Percentiles rank a stretch among this genome's conserved stretches.
Conservation (phyloP, 2,329 filamentous ascomycete species). For the Talaromyces sp. region DNA sequence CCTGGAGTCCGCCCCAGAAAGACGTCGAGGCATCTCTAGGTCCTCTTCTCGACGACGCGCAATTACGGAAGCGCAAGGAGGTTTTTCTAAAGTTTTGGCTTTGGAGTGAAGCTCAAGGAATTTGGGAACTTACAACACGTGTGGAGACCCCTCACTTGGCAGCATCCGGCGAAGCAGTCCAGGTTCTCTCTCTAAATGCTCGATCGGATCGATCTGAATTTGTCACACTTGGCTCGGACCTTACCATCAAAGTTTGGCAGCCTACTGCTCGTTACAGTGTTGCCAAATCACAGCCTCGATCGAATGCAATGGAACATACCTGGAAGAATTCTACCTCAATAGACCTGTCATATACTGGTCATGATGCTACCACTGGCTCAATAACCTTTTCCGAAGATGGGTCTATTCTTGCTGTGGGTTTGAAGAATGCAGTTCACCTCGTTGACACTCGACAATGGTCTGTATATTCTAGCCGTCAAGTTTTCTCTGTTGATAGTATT, state of each 20-base stretch:
- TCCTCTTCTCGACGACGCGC: constrained; percentile 40
- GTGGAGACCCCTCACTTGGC: constrained; percentile 76
- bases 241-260: constrained; percentile 75
- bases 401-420: constrained; percentile 68
- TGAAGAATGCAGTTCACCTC: constrained; percentile 62
- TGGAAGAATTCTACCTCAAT: constrained; percentile 61
- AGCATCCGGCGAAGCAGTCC: constrained; percentile 48
- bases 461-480: constrained; percentile 64
- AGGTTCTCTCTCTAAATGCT: constrained; percentile 68
- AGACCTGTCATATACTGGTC: constrained; percentile 49
- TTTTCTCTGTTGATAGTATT: constrained; percentile 63
- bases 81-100: constrained; percentile 89
- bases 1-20: constrained; percentile 72
- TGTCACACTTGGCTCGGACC: constrained; percentile 80
- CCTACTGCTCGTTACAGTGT: constrained; percentile 66
- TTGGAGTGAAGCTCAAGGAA: constrained; percentile 54
- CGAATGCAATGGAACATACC: constrained; percentile 56
- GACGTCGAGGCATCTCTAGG: constrained; percentile 61
- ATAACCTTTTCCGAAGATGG: constrained; percentile 80
- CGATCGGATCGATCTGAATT: constrained; percentile 70
- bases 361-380: neutral
- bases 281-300: constrained; percentile 51
- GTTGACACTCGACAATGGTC: constrained; percentile 69
- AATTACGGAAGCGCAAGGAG: constrained; percentile 56
- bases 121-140: constrained; percentile 73